Base-by-base conservation (phyloP, 148 eudicot species). In the Cornus florida region DNA sequence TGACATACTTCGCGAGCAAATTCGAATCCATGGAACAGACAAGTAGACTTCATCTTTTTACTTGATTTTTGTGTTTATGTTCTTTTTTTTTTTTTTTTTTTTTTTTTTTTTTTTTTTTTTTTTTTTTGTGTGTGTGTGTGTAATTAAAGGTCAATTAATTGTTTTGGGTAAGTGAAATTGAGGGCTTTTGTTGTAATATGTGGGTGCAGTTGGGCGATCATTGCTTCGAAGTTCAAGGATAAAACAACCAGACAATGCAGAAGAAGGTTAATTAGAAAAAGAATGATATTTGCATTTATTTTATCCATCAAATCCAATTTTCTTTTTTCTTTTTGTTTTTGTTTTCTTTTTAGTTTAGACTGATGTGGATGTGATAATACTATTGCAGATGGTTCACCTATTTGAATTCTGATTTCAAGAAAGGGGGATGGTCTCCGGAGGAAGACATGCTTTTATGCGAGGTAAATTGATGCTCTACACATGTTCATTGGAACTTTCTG, bases 371-470 rank as follows among this genome's bases (percentile, higher is more conserved):
- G 72, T 59, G 59, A 64, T 24, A 28, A 74, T 77, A 9, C 22
- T 57, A 65, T 65, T 76, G 76, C 88, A 95, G 99, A 82, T 95
- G 99, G 99, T 93, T 83, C 82, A 92, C 99, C 23, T 95, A 95
- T 78, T 92, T 92, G 86, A 95, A 93, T 86, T 88, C 99, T 71
- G 95, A 93, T 85, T 92, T 93, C 88, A 95, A 95, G 86, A 93
- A 85, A 84, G 99, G 99, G 6, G 97, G 97, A 38, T 95, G 99
- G 99, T 92, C 99, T 64, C 97, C 93, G 10, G 97, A 95, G 83
- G 99, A 95, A 86, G 99, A 95, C 83, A 72, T 91, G 93, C 89
- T 95, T 82, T 83, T 96, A 80, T 96, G 98, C 80, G 99, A 96
- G 97, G 99, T 96, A 87, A 43, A 75, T 71, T 59, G 74, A 16